phyloP scores from a whole-genome alignment of 768 basidiomycete genomes.

The Xerocomellus dryophilus region DNA sequence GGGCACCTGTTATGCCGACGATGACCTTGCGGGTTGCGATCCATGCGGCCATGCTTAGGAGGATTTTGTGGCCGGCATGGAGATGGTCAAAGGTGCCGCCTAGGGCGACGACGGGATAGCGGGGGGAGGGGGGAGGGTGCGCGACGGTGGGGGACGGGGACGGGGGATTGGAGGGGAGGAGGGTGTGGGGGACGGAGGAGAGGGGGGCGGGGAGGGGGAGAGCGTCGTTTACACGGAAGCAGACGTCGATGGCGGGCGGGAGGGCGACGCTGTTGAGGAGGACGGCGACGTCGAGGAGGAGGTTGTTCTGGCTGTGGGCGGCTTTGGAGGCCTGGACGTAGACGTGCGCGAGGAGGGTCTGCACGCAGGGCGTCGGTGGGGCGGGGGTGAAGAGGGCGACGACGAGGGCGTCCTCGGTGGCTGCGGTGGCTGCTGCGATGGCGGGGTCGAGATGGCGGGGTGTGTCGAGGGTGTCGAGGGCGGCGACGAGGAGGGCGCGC shows the following conservation, averaged over 20 bases:
- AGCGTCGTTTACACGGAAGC: constrained; percentile 47
- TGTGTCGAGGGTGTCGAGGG: constrained; percentile 45
- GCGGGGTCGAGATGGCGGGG: constrained; percentile 57
- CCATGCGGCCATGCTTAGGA: constrained; percentile 89
- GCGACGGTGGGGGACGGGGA: constrained; percentile 35
- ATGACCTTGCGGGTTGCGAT: constrained; percentile 78
- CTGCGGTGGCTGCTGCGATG: constrained; percentile 45
- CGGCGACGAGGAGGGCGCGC: constrained; percentile 49
- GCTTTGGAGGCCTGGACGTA: constrained; percentile 84
- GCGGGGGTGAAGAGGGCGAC: constrained; percentile 59
- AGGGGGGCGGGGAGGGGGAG: constrained; percentile 40
- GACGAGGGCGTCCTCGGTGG: constrained; percentile 49
- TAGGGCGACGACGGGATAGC: constrained; percentile 71
- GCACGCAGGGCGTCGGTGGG: constrained; percentile 55
- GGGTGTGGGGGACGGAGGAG: constrained; percentile 32
- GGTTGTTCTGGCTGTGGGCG: constrained; percentile 61
- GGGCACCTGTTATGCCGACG: constrained; percentile 80
- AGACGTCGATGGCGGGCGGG: constrained; percentile 38
- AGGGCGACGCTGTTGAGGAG: constrained; percentile 56
- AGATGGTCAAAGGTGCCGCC: constrained; percentile 99
- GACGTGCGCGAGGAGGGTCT: constrained; percentile 73
- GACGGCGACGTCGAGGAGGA: constrained; percentile 78
- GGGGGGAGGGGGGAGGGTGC: constrained; percentile 9
- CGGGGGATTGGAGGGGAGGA: constrained; percentile 13
- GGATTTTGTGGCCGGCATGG: constrained; percentile 95